These are phyloP conservation scores for Herpetospermum pedunculosum DNA, from an alignment of 306 rosid genomes.

Conservation along the genomic window DNA sequence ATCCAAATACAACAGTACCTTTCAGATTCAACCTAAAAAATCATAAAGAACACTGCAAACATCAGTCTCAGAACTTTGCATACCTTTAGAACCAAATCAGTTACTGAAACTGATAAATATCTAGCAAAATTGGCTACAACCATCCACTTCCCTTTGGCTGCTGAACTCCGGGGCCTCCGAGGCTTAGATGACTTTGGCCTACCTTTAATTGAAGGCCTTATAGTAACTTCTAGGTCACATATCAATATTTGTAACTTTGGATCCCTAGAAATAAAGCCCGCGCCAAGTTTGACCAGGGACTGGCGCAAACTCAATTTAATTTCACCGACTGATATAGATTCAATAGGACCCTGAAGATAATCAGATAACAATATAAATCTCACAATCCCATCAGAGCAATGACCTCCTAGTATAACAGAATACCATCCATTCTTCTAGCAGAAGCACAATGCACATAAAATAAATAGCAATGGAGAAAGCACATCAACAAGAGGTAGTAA, in stretches of 20 bases:
- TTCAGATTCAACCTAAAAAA: slow-evolving; percentile 3
- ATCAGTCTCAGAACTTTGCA: slow-evolving; percentile 1
- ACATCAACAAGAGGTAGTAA: neutral
- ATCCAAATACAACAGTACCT: neutral
- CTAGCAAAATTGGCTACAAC: slow-evolving; percentile 76
- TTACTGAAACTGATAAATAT: slow-evolving; percentile 79
- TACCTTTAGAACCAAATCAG: slow-evolving; percentile 91
- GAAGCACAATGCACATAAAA: neutral
- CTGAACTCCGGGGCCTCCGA: slow-evolving; percentile 60
- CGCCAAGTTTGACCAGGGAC: slow-evolving; percentile 80
- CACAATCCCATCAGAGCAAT: slow-evolving; percentile 10
- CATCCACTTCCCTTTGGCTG: slow-evolving; percentile 95
- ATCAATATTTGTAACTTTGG: slow-evolving; percentile 90
- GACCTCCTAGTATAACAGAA: slow-evolving; percentile 14
- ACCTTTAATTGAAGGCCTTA: slow-evolving; percentile 74
- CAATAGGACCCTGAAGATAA: slow-evolving; percentile 72
- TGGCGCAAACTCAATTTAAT: slow-evolving; percentile 86
- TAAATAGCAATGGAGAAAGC: neutral
- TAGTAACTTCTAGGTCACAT: slow-evolving; percentile 77
- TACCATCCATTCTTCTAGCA: slow-evolving; percentile 4
- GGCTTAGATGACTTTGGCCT: slow-evolving; percentile 32
- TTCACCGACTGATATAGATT: slow-evolving; percentile 90
- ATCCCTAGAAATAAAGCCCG: slow-evolving; percentile 80
- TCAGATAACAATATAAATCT: slow-evolving; percentile 19
- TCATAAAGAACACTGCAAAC: neutral